A percentile compares a stretch with the other conserved stretches of the same genome.
Conservation (phyloP, 768 basidiomycete species). For the Boletus edulis region DNA sequence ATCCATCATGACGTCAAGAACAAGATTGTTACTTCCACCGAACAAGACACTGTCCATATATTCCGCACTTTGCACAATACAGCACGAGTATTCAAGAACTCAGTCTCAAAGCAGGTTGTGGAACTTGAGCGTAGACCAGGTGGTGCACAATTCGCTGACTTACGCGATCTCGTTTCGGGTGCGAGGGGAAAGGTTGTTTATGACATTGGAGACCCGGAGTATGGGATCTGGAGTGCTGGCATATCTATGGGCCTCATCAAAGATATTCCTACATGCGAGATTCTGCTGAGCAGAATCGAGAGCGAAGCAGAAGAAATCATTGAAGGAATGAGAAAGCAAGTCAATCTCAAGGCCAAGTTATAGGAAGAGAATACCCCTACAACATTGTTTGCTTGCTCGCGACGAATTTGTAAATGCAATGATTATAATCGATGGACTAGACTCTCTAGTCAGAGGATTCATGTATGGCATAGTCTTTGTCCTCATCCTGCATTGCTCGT, state of each 20-base stretch:
- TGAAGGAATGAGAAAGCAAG: slow-evolving; percentile 37
- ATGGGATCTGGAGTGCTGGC: slow-evolving; percentile 83
- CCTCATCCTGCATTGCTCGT: slow-evolving; percentile 26
- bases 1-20: slow-evolving; percentile 91
- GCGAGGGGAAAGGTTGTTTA: slow-evolving; percentile 71
- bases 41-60: slow-evolving; percentile 85
- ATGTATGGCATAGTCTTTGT: background rate
- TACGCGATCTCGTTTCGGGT: slow-evolving; percentile 75
- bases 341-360: slow-evolving; percentile 19
- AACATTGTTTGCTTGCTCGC: background rate
- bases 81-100: slow-evolving; percentile 84
- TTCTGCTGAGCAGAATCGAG: slow-evolving; percentile 66
- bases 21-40: slow-evolving; percentile 79
- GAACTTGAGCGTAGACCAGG: slow-evolving; percentile 74
- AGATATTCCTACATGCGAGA: slow-evolving; percentile 82
- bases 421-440: background rate
- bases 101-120: slow-evolving; percentile 82
- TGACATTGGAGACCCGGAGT: slow-evolving; percentile 80
- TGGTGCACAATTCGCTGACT: slow-evolving; percentile 84
- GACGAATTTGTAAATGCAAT: background rate
- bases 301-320: slow-evolving; percentile 72
- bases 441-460: background rate
- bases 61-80: slow-evolving; percentile 86
- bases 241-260: slow-evolving; percentile 69
- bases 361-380: slow-evolving; percentile 10